Base-by-base conservation (phyloP, 2,329 filamentous ascomycete species). In the Tolypocladium ovalisporum region DNA sequence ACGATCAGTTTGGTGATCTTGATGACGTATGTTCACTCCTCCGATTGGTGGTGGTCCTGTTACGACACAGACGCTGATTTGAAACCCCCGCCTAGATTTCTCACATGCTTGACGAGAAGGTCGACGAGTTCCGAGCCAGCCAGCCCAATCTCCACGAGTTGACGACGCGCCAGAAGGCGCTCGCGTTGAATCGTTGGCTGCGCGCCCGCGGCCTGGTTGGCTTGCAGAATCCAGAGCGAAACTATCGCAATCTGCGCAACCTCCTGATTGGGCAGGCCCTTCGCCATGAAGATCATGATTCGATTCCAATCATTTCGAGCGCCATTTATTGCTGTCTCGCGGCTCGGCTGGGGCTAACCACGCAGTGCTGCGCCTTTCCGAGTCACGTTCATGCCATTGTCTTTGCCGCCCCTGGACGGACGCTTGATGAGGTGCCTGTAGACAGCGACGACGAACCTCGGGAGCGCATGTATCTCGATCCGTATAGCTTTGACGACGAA, bases 311-410 rank as follows among this genome's bases (percentile, higher is more conserved):
- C 54, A 87, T 97, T 60, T 94, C 90, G 1, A 87, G 87, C 57
- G 87, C 87, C 59, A 96, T 97, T 61, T 99, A 87, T 72, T 94
- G 88, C 66, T 86, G 85, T 58, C 71, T 97, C 19, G 92, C 90
- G 1, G 79, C 82, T 56, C 81, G 88, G 40, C 69, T 97, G 15
- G 88, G 87, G 1, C 71, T 99, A 52, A 80, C 87, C 63, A 90
- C 92, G 0, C 83, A 84, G 37, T 90, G 89, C 56, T 93, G 89
- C 63, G 86, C 87, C 49, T 89, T 93, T 65, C 90, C 93, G 4
- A 88, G 84, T 62, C 91, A 97, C 67, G 89, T 96, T 17, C 87
- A 96, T 67, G 88, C 85, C 22, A 84, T 95, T 55, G 83, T 97
- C 15, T 78, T 82, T 54, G 81, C 88, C 6, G 78, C 80, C 0